These are phyloP conservation scores for Sugiyamaella lignohabitans DNA, from an alignment of 805 yeast genomes.

Conservation along the genomic window DNA sequence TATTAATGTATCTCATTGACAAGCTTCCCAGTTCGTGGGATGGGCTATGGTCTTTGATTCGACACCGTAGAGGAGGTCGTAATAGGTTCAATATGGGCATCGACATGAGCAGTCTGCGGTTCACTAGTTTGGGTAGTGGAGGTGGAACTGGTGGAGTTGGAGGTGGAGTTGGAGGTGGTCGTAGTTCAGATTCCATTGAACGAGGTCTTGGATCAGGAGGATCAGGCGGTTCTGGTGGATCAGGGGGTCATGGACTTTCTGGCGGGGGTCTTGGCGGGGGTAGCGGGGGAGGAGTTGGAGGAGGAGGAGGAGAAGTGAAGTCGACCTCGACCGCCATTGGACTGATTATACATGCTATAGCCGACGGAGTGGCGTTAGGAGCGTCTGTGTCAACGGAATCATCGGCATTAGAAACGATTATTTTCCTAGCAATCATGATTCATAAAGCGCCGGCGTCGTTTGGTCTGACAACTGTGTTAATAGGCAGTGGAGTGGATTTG, in stretches of 20 bases:
- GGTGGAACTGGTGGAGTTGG: slow-evolving; percentile 1
- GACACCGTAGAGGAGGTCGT: slow-evolving; percentile 3
- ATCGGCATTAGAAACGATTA: slow-evolving; percentile 37
- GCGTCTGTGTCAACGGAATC: slow-evolving; percentile 43
- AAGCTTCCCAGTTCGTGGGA: slow-evolving; percentile 27
- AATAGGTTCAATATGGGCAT: slow-evolving; percentile 18
- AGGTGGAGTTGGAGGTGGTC: not conserved
- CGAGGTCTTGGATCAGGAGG: not conserved
- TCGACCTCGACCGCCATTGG: slow-evolving; percentile 48
- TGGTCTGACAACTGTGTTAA: slow-evolving; percentile 52
- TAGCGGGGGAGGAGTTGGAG: not conserved
- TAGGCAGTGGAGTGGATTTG: slow-evolving; percentile 34
- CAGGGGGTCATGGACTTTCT: too few species aligned
- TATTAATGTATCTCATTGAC: slow-evolving; percentile 48
- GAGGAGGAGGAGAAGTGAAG: slow-evolving; percentile 2
- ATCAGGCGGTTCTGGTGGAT: not conserved
- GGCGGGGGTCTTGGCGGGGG: not conserved
- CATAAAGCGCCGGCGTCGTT: slow-evolving; percentile 75
- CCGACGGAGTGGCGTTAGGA: slow-evolving; percentile 72
- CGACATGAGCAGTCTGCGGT: slow-evolving; percentile 27
- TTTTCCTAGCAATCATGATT: slow-evolving; percentile 54
- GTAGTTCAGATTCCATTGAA: not conserved
- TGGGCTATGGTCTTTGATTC: not conserved
- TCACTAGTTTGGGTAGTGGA: slow-evolving; percentile 7
- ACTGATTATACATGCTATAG: slow-evolving; percentile 55